Base-by-base conservation (phyloP, 2,329 filamentous ascomycete species). In the Nemania serpens region DNA sequence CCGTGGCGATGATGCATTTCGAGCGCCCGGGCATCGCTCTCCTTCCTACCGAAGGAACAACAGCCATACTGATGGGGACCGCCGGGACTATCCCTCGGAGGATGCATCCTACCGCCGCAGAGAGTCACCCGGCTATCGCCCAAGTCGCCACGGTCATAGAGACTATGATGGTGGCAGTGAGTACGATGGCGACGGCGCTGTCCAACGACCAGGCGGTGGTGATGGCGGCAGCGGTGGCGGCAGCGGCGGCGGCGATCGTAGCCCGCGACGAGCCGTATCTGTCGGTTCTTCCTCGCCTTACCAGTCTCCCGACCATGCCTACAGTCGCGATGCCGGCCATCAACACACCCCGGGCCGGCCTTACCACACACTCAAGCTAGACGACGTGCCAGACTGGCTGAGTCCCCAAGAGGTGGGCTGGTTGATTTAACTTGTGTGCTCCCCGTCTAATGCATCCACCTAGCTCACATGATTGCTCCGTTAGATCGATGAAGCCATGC, bases 311-410 rank as follows among this genome's bases (percentile, higher is more conserved):
- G 70, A 70, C 18, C 67, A 72, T 42, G 60, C 59, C 42, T 67
- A 69, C 52, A 65, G 71, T 48, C 70, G 65, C 22, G 70, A 71
- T 52, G 36, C 64, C 17, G 55, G 49, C 41, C 62, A 68, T 36
- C 69, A 71, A 22, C 67, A 68, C 41, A 68, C 67, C n/a, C 68
- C 69, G 6, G 72, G 71, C 17, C 68, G 72, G 20, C 72, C 73
- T 12, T 70, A 72, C 46, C 72, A 75, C 54, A 75, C 72, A 6
- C 59, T 75, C 5, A 75, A 75, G 57, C 63, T 75, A 18, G 70
- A 74, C 48, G 71, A 73, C 29, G 68, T 75, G 29, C 73, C 73
- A 1, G 72, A 72, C 43, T 68, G 67, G 55, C 64, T 74, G 55
- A 65, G 59, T 42, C 51, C 67, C n/a, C 68, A 70, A 55, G 71